phyloP scores from a whole-genome alignment of 2,329 filamentous ascomycete genomes.

The Exophiala sideris region DNA sequence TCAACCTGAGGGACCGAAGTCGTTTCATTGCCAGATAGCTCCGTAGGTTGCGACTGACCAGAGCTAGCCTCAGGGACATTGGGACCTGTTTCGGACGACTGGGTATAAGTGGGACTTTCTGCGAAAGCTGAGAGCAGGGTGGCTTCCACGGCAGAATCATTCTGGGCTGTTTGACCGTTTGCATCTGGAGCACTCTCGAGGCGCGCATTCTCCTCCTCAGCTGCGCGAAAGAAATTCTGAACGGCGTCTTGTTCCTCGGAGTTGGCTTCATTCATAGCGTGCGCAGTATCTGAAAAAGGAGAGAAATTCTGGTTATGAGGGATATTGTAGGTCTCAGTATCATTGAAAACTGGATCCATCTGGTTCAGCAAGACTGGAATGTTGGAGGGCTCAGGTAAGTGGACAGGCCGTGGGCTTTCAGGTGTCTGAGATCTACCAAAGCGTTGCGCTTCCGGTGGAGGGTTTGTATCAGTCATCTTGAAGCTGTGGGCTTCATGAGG shows the following conservation, averaged over 20 bases:
- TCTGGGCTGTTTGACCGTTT: conserved; percentile 11
- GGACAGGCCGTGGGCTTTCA: conserved; percentile 67
- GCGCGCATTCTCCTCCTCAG: conserved; percentile 26
- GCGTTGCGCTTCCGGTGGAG: conserved; percentile 38
- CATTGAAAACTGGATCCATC: conserved; percentile 69
- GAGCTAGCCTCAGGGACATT: conserved; percentile 3
- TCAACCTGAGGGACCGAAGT: not conserved
- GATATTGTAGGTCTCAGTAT: conserved; percentile 58
- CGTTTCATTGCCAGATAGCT: conserved; percentile 7
- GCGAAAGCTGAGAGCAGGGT: conserved; percentile 19
- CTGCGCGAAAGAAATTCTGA: conserved; percentile 27
- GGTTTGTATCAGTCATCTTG: conserved; percentile 28
- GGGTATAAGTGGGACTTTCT: conserved; percentile 10
- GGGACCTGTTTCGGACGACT: conserved; percentile 15
- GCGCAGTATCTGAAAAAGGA: conserved; percentile 27
- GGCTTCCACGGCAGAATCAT: conserved; percentile 12
- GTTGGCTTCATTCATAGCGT: conserved; percentile 26
- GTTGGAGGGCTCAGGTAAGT: conserved; percentile 64
- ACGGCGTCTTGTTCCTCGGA: conserved; percentile 29
- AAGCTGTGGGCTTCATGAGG: conserved; percentile 21
- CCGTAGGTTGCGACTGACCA: conserved; percentile 3
- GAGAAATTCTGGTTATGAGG: conserved; percentile 31
- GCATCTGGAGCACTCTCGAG: conserved; percentile 12
- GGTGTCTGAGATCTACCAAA: conserved; percentile 65
- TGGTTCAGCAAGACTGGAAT: conserved; percentile 69